Evolutionary conservation across 768 basidiomycete species (phyloP).

Genomic region (Ramaria rubella): DNA sequence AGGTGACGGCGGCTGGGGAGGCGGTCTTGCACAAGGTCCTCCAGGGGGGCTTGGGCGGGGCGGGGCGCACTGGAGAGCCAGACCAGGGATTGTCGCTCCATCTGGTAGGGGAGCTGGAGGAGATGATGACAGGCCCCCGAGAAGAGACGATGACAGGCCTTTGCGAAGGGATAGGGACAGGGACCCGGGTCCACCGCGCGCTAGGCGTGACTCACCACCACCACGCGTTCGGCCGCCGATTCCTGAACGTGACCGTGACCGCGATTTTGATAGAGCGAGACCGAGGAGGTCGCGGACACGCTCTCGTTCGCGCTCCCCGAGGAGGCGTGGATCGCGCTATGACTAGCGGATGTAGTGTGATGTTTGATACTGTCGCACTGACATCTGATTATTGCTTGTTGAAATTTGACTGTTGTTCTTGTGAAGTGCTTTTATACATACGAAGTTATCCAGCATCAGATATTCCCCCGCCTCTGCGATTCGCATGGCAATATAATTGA

Average conservation of each 20-base stretch:
- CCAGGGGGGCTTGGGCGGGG: conserved; percentile 43
- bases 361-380: neutral
- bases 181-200: conserved; percentile 32
- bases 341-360: neutral
- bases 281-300: conserved; percentile 2
- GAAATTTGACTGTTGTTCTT: no score
- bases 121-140: no score
- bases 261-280: neutral
- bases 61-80: conserved; percentile 65
- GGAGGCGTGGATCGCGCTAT: conserved; percentile 1
- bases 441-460: no score
- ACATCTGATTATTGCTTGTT: no score
- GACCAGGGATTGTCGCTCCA: conserved; percentile 32
- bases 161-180: conserved; percentile 29
- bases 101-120: conserved; percentile 28
- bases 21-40: conserved; percentile 28
- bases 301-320: conserved; percentile 7
- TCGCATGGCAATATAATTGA: no score
- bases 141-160: conserved; percentile 22
- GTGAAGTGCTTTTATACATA: no score
- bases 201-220: conserved; percentile 46
- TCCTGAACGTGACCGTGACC: conserved; percentile 9
- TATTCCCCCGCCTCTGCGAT: no score
- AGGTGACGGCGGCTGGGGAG: conserved; percentile 46
- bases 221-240: conserved; percentile 34